Percentiles rank a stretch among this genome's conserved stretches.
These are phyloP conservation scores for Plasmodium yoelii DNA, from an alignment of 169 alveolate genomes.

Conservation along the genomic window DNA sequence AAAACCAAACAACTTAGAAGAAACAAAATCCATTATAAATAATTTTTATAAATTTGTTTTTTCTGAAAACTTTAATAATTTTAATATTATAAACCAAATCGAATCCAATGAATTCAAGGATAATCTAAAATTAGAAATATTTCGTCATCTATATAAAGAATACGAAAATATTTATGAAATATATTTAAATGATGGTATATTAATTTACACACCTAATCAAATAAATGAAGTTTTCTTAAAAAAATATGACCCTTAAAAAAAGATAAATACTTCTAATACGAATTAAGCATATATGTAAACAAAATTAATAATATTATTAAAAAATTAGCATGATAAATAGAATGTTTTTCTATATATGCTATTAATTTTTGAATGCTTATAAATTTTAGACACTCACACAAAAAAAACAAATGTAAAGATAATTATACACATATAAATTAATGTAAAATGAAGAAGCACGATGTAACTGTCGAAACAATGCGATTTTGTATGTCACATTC, in stretches of 20 bases:
- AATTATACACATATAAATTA: no score
- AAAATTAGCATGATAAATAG: no score
- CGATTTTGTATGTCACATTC: no score
- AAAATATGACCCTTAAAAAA: conserved; percentile 1
- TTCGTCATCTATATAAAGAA: conserved; percentile 28
- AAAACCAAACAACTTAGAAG: conserved; percentile 12
- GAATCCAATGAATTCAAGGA: conserved; percentile 38
- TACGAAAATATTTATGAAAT: conserved; percentile 26
- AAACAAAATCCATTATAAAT: conserved; percentile 28
- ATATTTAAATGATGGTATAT: conserved; percentile 9
- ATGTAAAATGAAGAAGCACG: no score
- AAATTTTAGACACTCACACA: no score
- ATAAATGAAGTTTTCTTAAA: conserved; percentile 51
- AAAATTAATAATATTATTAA: no score
- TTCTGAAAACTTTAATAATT: conserved; percentile 37
- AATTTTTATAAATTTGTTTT: conserved; percentile 63
- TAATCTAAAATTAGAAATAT: conserved; percentile 8
- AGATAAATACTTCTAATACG: neutral
- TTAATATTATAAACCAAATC: conserved; percentile 28
- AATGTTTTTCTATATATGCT: no score
- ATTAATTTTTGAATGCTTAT: no score
- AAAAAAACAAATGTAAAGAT: no score
- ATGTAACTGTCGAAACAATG: no score
- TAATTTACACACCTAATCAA: conserved; percentile 41
- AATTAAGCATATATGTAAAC: neutral